Conservation (phyloP, 805 yeast genomes). For the Saccharomyces jurei region DNA sequence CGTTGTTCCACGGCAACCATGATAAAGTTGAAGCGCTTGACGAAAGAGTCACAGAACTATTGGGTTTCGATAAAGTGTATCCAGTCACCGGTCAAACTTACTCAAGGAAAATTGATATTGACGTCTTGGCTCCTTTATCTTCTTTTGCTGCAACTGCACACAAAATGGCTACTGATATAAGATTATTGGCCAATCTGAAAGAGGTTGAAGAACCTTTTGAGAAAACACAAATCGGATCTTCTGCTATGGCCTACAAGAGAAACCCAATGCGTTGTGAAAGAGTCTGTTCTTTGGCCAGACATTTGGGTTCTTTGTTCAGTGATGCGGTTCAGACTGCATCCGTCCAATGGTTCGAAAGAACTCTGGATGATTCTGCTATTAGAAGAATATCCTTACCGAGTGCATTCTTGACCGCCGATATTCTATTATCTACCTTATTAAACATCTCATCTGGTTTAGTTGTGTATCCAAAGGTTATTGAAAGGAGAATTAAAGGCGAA, state of each 20-base stretch:
- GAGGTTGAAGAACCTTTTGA: slow-evolving; percentile 98
- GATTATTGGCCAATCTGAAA: slow-evolving; percentile 91
- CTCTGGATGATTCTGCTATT: slow-evolving; percentile 95
- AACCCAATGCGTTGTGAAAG: slow-evolving; percentile 99
- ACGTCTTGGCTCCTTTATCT: slow-evolving; percentile 83
- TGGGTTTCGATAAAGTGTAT: slow-evolving; percentile 91
- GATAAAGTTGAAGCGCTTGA: slow-evolving; percentile 92
- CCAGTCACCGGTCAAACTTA: slow-evolving; percentile 99
- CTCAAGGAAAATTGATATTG: slow-evolving; percentile 95
- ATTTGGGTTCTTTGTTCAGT: slow-evolving; percentile 79
- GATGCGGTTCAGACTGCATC: slow-evolving; percentile 96
- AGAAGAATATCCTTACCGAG: slow-evolving; percentile 95
- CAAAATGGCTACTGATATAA: slow-evolving; percentile 94
- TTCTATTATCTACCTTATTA: slow-evolving; percentile 75
- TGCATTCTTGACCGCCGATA: slow-evolving; percentile 94
- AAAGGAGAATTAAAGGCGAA: slow-evolving; percentile 88
- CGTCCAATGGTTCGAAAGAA: slow-evolving; percentile 99
- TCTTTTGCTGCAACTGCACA: slow-evolving; percentile 95
- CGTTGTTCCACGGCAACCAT: slow-evolving; percentile 93
- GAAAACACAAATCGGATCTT: slow-evolving; percentile 94
- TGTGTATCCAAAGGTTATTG: slow-evolving; percentile 97
- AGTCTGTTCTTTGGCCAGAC: slow-evolving; percentile 97
- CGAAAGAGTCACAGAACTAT: slow-evolving; percentile 81
- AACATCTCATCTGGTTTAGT: slow-evolving; percentile 94
- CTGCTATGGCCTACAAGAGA: slow-evolving; percentile 99